A percentile compares a stretch with the other conserved stretches of the same genome.
These are phyloP conservation scores for Lentinula boryana DNA, from an alignment of 768 basidiomycete genomes.

Conservation along the genomic window DNA sequence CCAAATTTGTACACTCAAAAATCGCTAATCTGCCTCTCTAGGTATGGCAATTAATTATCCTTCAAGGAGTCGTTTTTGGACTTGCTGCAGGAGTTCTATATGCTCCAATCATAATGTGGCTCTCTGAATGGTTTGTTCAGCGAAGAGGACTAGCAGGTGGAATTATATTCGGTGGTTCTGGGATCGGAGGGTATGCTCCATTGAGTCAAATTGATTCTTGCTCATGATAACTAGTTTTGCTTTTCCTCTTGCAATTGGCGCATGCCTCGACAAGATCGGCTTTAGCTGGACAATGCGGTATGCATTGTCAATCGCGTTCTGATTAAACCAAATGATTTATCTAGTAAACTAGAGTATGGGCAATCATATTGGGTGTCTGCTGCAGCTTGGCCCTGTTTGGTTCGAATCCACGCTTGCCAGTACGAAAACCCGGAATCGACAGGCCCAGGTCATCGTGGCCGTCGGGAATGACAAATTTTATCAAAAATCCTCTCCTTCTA, in stretches of 20 bases:
- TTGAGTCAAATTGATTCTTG: too few relatives aligned
- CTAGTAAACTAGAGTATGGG: not conserved
- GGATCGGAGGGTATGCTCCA: not conserved
- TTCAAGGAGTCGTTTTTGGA: not conserved
- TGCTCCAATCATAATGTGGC: not conserved
- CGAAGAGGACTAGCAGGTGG: not conserved
- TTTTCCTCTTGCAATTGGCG: not conserved
- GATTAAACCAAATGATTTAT: not conserved
- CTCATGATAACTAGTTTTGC: not conserved
- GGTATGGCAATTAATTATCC: not conserved
- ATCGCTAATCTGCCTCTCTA: not conserved
- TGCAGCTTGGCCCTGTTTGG: not conserved
- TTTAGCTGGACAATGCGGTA: not conserved
- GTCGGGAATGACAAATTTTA: not conserved
- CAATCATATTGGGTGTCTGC: not conserved
- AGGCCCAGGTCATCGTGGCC: not conserved
- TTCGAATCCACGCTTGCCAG: not conserved
- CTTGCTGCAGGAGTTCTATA: not conserved
- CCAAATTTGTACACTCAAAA: not conserved
- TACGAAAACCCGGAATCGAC: not conserved
- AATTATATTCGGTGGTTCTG: not conserved
- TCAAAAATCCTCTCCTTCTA: not conserved
- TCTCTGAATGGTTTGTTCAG: not conserved
- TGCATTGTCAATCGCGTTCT: not conserved
- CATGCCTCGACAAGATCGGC: not conserved